Base-by-base conservation (phyloP, 176 grass and related monocot genomes). In the Oryza rufipogon region DNA sequence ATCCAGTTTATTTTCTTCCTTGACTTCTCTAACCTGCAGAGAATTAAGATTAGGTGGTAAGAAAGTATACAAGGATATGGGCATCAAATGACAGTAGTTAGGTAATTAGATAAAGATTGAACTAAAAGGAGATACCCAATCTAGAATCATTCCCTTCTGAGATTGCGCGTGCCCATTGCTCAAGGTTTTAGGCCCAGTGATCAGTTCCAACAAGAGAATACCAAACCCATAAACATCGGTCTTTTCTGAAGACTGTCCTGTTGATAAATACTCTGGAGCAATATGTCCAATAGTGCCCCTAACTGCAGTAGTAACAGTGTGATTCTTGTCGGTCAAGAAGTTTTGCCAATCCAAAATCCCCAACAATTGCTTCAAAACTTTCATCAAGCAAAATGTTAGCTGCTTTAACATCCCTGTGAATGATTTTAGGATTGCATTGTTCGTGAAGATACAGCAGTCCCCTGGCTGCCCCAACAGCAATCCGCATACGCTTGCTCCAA, bases 341-440 rank as follows among this genome's bases (percentile, higher is more conserved):
- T 87, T 98, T 95, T 14, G 96, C 96, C 83, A 98, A 91, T 78
- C 96, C 96, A 58, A 98, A 98, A 86, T 98, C 96, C 66, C 96
- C 96, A 80, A 98, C 96, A 0, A 95, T 85, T 38, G 96, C 93
- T 90, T 95, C 93, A 75, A 95, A 98, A 85, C 71, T 83, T 87
- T 88, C 89, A 79, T 98, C 96, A 66, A 98, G 91, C 68, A 98
- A 86, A 82, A 98, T 98, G 75, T 98, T 98, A 45, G 96, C 96
- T 20, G 96, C 91, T 87, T 98, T 94, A 42, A 98, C 96, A 83
- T 98, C 96, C 83, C 96, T 91, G 49, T 94, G 96, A 83, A 98
- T 92, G 48, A 98, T 98, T 83, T 98, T 98, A 85, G 96, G 96
- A 76, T 95, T 94, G 77, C 96, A 98, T 78, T 98, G 96, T 84